Percentiles rank a stretch among this genome's conserved stretches.
phyloP scores from a whole-genome alignment of 495 filamentous ascomycete species.

The Aspergillus indologenus region DNA sequence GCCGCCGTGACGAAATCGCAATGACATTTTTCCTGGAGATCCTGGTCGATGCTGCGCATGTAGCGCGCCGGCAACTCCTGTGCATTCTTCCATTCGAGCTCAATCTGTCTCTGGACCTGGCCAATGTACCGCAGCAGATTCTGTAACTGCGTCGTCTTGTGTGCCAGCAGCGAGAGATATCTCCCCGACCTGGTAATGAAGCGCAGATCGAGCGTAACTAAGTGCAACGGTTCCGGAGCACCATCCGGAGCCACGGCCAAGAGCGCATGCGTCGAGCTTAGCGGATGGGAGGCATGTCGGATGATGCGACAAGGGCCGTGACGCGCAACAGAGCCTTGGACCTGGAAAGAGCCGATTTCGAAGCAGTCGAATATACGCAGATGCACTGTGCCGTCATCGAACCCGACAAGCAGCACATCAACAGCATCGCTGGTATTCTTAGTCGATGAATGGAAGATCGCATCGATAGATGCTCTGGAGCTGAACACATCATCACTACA shows the following conservation, averaged over 20 bases:
- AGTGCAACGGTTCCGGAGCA: conserved; percentile 40
- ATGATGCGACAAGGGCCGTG: conserved; percentile 27
- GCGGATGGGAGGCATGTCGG: conserved; percentile 67
- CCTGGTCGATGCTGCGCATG: conserved; percentile 69
- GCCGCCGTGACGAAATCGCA: conserved; percentile 69
- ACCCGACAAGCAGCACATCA: conserved; percentile 77
- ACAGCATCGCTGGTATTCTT: conserved; percentile 66
- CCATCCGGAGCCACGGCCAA: conserved; percentile 58
- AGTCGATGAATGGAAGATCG: conserved; percentile 60
- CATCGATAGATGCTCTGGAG: conserved; percentile 66
- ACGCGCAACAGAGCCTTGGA: conserved; percentile 25
- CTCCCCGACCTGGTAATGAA: conserved; percentile 77
- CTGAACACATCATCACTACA: conserved; percentile 69
- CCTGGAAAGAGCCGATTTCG: conserved; percentile 66
- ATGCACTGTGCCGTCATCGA: conserved; percentile 74
- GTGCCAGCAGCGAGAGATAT: conserved; percentile 76
- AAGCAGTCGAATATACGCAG: conserved; percentile 90
- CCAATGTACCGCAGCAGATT: conserved; percentile 79
- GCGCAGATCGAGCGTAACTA: conserved; percentile 77
- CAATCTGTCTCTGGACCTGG: conserved; percentile 71
- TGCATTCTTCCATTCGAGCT: conserved; percentile 74
- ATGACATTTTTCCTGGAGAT: conserved; percentile 54
- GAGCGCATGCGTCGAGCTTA: conserved; percentile 73
- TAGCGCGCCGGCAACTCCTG: conserved; percentile 77
- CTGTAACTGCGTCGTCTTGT: conserved; percentile 82